A percentile compares a stretch with the other conserved stretches of the same genome.
Conservation (phyloP, 805 yeast species). For the Zygoascus ofunaensis region DNA sequence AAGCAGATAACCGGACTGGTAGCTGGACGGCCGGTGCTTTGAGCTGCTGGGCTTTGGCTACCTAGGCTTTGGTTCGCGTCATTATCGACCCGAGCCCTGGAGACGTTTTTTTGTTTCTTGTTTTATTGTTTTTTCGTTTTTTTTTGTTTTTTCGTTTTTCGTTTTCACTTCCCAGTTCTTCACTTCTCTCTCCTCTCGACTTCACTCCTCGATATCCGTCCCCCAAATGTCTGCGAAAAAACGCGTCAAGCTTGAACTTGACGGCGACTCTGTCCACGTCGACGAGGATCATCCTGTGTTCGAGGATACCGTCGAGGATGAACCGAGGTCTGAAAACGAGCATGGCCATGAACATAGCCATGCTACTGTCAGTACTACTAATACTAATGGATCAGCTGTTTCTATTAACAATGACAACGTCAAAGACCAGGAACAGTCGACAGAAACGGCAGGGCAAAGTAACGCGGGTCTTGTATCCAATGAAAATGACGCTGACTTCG, state of each 20-base stretch:
- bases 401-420: background rate
- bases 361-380: background rate
- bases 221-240: constrained; percentile 5
- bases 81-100: too few relatives aligned
- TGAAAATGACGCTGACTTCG: constrained; percentile 14
- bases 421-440: background rate
- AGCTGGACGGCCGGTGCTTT: too few relatives aligned
- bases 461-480: background rate
- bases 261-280: constrained; percentile 9
- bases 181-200: too few relatives aligned
- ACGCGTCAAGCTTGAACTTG: background rate
- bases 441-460: background rate
- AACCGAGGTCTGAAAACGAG: background rate
- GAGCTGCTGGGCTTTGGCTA: too few relatives aligned
- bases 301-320: constrained; percentile 5
- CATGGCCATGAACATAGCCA: background rate
- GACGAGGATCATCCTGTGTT: constrained; percentile 10
- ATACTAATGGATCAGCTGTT: background rate
- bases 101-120: too few relatives aligned
- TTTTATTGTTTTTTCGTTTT: too few relatives aligned
- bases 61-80: too few relatives aligned
- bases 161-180: too few relatives aligned
- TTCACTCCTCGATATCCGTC: too few relatives aligned
- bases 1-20: too few relatives aligned
- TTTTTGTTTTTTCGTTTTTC: too few relatives aligned